These are phyloP conservation scores for Salix brachista DNA, from an alignment of 345 rosid genomes.

Conservation along the genomic window DNA sequence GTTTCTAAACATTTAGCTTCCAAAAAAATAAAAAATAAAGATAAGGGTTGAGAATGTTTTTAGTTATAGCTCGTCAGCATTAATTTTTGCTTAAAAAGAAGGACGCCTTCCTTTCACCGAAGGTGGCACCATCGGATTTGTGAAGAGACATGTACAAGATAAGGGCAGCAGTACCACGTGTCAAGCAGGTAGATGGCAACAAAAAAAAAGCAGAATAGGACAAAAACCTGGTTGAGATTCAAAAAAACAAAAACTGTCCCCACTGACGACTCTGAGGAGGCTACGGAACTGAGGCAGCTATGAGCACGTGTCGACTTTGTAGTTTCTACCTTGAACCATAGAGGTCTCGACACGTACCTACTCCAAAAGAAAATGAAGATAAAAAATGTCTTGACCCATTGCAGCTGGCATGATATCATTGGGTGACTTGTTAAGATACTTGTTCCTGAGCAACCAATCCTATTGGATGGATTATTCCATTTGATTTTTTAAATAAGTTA, in stretches of 20 bases:
- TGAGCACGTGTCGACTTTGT: constrained; percentile 27
- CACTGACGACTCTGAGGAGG: constrained; percentile 21
- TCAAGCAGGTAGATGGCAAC: neutral
- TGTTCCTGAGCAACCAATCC: constrained; percentile 21
- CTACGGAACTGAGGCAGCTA: constrained; percentile 2
- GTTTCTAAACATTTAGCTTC: too few species aligned
- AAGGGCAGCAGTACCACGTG: constrained; percentile 24
- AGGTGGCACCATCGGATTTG: neutral
- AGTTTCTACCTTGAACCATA: constrained; percentile 23
- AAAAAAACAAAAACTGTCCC: constrained; percentile 15
- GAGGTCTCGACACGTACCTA: constrained; percentile 18
- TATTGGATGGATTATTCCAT: neutral
- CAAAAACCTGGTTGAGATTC: constrained; percentile 4
- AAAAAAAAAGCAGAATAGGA: constrained; percentile 17
- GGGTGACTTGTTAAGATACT: constrained; percentile 25
- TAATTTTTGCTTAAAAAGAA: neutral
- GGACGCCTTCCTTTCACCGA: neutral
- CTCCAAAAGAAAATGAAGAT: constrained; percentile 10
- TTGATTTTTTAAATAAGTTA: neutral
- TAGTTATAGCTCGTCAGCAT: too few species aligned
- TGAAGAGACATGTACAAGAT: neutral
- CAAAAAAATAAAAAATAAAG: too few species aligned
- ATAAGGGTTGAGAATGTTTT: too few species aligned
- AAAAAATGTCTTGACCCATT: constrained; percentile 6
- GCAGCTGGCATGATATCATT: constrained; percentile 19